These are phyloP conservation scores for Venturia asperata DNA, from an alignment of 2,329 filamentous ascomycete species.

Conservation along the genomic window DNA sequence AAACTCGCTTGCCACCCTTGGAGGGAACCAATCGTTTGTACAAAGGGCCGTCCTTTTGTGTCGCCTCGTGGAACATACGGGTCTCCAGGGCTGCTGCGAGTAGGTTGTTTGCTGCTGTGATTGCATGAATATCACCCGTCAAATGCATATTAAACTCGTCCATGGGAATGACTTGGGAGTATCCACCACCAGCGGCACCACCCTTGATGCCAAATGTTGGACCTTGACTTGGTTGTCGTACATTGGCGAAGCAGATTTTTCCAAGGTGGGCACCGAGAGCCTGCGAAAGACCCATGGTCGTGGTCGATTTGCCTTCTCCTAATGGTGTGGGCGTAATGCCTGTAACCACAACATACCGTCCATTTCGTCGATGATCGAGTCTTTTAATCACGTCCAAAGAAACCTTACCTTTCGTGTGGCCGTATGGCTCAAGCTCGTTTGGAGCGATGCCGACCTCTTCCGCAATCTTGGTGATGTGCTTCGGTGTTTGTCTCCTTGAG, in stretches of 20 bases:
- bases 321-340: conserved; percentile 95
- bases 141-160: conserved; percentile 98
- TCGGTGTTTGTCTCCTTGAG: conserved; percentile 83
- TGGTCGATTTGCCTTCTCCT: conserved; percentile 96
- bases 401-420: conserved; percentile 93
- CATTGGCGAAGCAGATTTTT: conserved; percentile 88
- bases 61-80: conserved; percentile 95
- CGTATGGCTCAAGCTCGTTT: conserved; percentile 92
- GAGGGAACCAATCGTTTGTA: conserved; percentile 80
- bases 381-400: conserved; percentile 75
- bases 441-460: conserved; percentile 78
- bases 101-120: conserved; percentile 94
- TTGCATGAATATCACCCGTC: conserved; percentile 95
- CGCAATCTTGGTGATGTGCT: conserved; percentile 78
- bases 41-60: conserved; percentile 81
- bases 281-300: conserved; percentile 90
- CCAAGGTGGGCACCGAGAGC: conserved; percentile 83
- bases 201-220: conserved; percentile 99
- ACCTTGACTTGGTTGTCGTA: conserved; percentile 92
- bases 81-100: conserved; percentile 95
- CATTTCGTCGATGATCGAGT: conserved; percentile 78
- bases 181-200: conserved; percentile 91
- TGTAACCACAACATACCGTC: conserved; percentile 85
- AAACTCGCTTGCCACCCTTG: conserved; percentile 84
- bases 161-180: conserved; percentile 99